These are phyloP conservation scores for Leccinum huronense DNA, from an alignment of 1,284 basidiomycete species.

Conservation along the genomic window DNA sequence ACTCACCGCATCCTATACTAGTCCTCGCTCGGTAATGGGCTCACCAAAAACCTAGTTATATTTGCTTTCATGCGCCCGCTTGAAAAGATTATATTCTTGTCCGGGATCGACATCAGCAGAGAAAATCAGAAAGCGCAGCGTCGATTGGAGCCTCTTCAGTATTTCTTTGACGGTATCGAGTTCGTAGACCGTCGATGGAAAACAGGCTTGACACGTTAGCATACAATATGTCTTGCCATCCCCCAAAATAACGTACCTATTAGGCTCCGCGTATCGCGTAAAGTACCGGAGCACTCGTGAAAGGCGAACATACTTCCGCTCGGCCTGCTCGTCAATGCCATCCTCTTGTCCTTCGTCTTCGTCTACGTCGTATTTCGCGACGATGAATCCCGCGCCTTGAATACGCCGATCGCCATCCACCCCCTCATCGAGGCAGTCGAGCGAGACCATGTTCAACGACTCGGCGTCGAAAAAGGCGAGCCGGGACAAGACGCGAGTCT, in stretches of 20 bases:
- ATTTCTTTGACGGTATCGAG: constrained; percentile 42
- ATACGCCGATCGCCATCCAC: constrained; percentile 18
- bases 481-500: constrained; percentile 38
- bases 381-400: constrained; percentile 40
- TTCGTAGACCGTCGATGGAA: constrained; percentile 64
- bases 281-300: constrained; percentile 35
- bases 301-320: constrained; percentile 37
- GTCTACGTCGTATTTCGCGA: constrained; percentile 37
- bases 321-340: constrained; percentile 30
- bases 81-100: constrained; percentile 35
- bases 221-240: neutral
- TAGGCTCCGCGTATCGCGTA: constrained; percentile 37
- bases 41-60: constrained; percentile 41
- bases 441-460: constrained; percentile 27
- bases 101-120: constrained; percentile 32
- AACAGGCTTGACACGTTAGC: constrained; percentile 45
- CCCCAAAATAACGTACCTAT: constrained; percentile 38
- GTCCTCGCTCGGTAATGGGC: constrained; percentile 39
- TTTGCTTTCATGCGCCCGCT: constrained; percentile 33
- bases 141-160: constrained; percentile 44
- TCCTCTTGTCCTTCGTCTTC: constrained; percentile 48
- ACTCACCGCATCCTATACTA: constrained; percentile 43
- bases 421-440: constrained; percentile 8
- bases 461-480: constrained; percentile 43
- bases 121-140: constrained; percentile 50